Percentiles rank a stretch among this genome's conserved stretches.
These are phyloP conservation scores for Staphylotrichum tortipilum DNA, from an alignment of 495 filamentous ascomycete genomes.

Conservation along the genomic window DNA sequence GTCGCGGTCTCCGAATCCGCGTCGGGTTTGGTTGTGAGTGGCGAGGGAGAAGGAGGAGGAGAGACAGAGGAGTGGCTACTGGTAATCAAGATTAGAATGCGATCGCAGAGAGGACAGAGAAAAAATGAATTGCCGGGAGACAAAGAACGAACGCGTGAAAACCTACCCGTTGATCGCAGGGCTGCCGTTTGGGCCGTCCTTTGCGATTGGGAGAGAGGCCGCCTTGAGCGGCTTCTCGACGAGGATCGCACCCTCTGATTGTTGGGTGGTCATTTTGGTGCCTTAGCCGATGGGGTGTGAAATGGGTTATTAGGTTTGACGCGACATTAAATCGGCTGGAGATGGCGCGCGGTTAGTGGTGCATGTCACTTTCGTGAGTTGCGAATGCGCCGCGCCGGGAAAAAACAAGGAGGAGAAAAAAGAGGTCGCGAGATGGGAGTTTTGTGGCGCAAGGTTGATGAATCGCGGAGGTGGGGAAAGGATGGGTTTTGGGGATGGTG, in stretches of 20 bases:
- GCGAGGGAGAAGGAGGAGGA: too few relatives aligned
- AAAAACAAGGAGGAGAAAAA: not conserved
- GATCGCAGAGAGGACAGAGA: too few relatives aligned
- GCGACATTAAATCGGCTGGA: constrained; percentile 27
- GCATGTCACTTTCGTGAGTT: constrained; percentile 4
- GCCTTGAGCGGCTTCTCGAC: constrained; percentile 42
- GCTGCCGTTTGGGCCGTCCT: constrained; percentile 26
- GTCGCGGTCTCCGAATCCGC: constrained; percentile 2
- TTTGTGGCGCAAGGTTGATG: not conserved
- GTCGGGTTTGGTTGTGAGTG: too few relatives aligned
- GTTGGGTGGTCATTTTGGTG: constrained; percentile 52
- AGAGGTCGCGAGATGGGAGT: constrained; percentile 2
- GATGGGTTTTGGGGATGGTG: too few relatives aligned
- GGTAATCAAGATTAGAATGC: too few relatives aligned
- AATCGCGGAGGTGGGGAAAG: too few relatives aligned
- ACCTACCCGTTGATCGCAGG: constrained; percentile 27
- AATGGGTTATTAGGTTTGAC: constrained; percentile 12
- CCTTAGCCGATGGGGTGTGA: too few relatives aligned
- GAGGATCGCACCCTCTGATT: constrained; percentile 35
- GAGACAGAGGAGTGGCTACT: too few relatives aligned
- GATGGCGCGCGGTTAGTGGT: constrained; percentile 4
- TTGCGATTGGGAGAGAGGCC: constrained; percentile 35
- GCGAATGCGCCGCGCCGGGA: too few relatives aligned
- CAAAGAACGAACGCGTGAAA: not conserved
- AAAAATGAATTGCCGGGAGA: not conserved